phyloP scores from a whole-genome alignment of 805 yeast genomes.

The Saturnispora gosingensis region DNA sequence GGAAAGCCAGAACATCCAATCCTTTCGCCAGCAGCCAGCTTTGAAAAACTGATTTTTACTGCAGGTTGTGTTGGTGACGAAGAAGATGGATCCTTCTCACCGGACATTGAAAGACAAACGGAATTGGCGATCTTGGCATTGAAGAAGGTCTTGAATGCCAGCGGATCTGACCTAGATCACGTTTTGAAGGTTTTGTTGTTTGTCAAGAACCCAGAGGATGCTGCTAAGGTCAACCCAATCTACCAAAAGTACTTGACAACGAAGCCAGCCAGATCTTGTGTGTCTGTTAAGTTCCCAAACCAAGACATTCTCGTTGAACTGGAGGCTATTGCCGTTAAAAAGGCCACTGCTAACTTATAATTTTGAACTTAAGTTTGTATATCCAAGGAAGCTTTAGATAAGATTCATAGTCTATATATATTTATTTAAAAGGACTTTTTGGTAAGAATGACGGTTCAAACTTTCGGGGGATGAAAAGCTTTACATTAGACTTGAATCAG shows the following conservation, averaged over 20 bases:
- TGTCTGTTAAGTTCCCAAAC: slow-evolving; percentile 44
- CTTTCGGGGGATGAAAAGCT: neutral
- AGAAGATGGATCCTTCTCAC: slow-evolving; percentile 33
- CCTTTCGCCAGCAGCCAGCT: slow-evolving; percentile 14
- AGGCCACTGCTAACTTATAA: slow-evolving; percentile 15
- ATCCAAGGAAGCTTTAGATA: neutral
- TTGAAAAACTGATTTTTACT: slow-evolving; percentile 18
- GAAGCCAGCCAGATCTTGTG: slow-evolving; percentile 46
- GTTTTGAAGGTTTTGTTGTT: slow-evolving; percentile 43
- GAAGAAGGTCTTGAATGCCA: slow-evolving; percentile 31
- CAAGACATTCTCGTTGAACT: slow-evolving; percentile 41
- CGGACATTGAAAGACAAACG: slow-evolving; percentile 37
- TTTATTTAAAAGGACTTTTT: too few relatives aligned
- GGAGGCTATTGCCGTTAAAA: slow-evolving; percentile 35
- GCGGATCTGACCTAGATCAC: slow-evolving; percentile 38
- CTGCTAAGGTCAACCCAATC: slow-evolving; percentile 35
- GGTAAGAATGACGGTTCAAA: neutral
- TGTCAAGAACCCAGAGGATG: slow-evolving; percentile 35
- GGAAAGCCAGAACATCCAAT: slow-evolving; percentile 8
- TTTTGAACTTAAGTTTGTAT: neutral
- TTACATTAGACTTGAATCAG: neutral
- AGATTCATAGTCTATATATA: neutral
- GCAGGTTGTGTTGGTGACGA: slow-evolving; percentile 23
- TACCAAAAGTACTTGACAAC: slow-evolving; percentile 38
- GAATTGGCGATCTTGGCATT: slow-evolving; percentile 36